Conservation (phyloP, 305 asterid genomes). For the Fraxinus dipetala region DNA sequence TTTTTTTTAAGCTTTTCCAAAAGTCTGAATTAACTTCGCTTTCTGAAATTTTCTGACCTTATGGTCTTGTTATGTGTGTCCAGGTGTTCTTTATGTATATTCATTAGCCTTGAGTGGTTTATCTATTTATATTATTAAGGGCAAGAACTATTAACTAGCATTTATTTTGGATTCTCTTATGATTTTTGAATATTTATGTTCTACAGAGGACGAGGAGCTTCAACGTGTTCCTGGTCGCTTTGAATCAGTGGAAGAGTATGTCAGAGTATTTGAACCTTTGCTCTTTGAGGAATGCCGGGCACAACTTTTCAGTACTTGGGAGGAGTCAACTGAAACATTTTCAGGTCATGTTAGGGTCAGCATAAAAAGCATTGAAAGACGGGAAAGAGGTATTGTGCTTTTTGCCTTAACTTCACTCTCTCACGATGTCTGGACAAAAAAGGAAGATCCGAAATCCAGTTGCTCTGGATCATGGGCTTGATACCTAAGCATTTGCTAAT, state of each 20-base stretch:
- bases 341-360: slow-evolving; percentile 74
- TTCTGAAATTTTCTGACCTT: slow-evolving; percentile 6
- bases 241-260: slow-evolving; percentile 93
- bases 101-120: neutral
- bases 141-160: neutral
- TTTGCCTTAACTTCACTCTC: slow-evolving; percentile 17
- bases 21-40: neutral
- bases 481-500: slow-evolving; percentile 9
- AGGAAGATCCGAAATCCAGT: slow-evolving; percentile 12
- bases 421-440: neutral
- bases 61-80: slow-evolving; percentile 1
- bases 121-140: slow-evolving; percentile 2
- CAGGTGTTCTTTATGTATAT: neutral
- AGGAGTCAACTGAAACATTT: slow-evolving; percentile 67
- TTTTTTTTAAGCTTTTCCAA: neutral
- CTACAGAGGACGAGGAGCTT: slow-evolving; percentile 91
- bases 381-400: slow-evolving; percentile 83
- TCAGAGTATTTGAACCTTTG: slow-evolving; percentile 93
- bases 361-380: slow-evolving; percentile 72
- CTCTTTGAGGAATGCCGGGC: slow-evolving; percentile 99
- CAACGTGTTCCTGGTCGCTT: slow-evolving; percentile 86
- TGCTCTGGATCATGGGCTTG: slow-evolving; percentile 13
- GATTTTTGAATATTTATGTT: neutral
- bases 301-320: slow-evolving; percentile 91
- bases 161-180: neutral